Conservation (phyloP, 331 rosid genomes). For the Erythrophleum ivorense region DNA sequence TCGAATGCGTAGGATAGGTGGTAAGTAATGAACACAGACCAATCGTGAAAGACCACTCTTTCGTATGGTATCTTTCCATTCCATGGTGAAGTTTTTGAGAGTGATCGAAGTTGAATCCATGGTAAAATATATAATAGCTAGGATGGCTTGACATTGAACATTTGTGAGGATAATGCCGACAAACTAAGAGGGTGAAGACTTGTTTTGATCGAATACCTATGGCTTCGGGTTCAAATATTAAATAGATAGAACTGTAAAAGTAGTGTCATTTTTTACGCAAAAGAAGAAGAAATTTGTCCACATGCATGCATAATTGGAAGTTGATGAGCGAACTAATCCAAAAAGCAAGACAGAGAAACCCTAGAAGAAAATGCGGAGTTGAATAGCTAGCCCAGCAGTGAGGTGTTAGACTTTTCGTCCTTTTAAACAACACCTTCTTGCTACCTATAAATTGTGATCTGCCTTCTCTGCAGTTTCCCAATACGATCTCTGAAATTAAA, state of each 20-base stretch:
- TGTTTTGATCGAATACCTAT: constrained; percentile 51
- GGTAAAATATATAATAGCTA: background rate
- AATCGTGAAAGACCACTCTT: too few species aligned
- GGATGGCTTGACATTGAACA: constrained; percentile 59
- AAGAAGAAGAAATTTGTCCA: constrained; percentile 61
- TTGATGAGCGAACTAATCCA: constrained; percentile 72
- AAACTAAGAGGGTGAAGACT: constrained; percentile 70
- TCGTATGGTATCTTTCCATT: too few species aligned
- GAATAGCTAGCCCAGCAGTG: constrained; percentile 42
- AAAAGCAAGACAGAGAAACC: constrained; percentile 59
- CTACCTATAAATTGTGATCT: constrained; percentile 71
- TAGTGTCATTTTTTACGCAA: constrained; percentile 34
- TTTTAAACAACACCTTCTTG: constrained; percentile 61
- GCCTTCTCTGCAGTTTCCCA: constrained; percentile 56
- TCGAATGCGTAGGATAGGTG: background rate
- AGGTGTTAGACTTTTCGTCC: constrained; percentile 76
- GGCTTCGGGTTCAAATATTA: constrained; percentile 50
- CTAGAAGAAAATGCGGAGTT: constrained; percentile 27
- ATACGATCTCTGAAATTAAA: constrained; percentile 45
- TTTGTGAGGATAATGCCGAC: constrained; percentile 73
- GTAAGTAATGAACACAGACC: background rate
- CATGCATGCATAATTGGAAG: constrained; percentile 62
- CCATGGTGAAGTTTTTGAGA: background rate
- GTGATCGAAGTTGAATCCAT: too few species aligned
- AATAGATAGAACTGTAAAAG: constrained; percentile 51